Conservation (phyloP, 2,329 filamentous ascomycete genomes). For the Blumeriella jaapii region DNA sequence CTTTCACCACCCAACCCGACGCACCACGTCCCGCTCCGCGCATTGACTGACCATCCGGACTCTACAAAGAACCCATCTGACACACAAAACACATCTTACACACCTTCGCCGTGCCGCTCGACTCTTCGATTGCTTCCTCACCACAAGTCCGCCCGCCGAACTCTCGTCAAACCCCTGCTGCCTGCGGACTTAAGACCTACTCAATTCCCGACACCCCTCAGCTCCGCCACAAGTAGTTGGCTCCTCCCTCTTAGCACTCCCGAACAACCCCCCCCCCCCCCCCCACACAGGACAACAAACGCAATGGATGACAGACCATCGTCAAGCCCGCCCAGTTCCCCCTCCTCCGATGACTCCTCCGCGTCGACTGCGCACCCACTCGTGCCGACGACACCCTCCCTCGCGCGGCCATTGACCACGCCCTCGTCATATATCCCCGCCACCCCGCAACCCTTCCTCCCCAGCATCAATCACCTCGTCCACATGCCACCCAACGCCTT, state of each 20-base stretch:
- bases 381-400: no score
- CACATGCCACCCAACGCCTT: conserved; percentile 21
- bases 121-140: not conserved
- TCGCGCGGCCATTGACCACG: conserved; percentile 10
- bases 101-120: conserved; percentile 10
- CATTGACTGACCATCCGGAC: conserved; percentile 19
- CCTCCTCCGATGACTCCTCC: conserved; percentile 21
- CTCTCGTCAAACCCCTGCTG: not conserved
- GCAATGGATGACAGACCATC: conserved; percentile 24
- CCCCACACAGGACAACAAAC: conserved; percentile 12
- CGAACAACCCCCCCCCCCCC: conserved; percentile 7
- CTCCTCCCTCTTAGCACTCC: conserved; percentile 20
- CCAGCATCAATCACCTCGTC: conserved; percentile 14
- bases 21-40: conserved; percentile 10
- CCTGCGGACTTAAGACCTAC: conserved; percentile 17
- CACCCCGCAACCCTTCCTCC: conserved; percentile 14
- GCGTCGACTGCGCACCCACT: no score
- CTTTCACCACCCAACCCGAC: conserved; percentile 4
- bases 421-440: conserved; percentile 11
- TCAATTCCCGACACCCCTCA: no score
- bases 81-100: conserved; percentile 9
- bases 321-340: conserved; percentile 21
- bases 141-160: conserved; percentile 2
- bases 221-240: no score
- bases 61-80: conserved; percentile 21